Evolutionary conservation across 2,329 filamentous ascomycete genomes (phyloP).

Genomic region (Aspergillus costaricaensis): DNA sequence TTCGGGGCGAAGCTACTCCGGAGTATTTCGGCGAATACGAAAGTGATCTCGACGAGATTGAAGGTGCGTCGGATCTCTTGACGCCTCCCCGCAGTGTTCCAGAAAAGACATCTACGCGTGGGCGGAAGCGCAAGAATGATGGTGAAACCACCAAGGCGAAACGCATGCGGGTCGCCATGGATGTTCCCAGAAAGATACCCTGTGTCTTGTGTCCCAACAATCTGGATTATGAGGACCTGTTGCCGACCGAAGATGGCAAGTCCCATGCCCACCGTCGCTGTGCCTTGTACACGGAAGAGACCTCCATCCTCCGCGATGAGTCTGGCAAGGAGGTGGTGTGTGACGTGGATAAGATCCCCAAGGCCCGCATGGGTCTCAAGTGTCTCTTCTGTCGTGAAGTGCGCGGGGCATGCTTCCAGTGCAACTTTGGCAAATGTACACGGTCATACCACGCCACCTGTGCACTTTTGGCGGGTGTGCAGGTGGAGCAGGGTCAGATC

Average conservation of each 20-base stretch:
- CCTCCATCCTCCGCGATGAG: constrained; percentile 73
- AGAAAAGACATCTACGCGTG: constrained; percentile 63
- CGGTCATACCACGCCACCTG: constrained; percentile 94
- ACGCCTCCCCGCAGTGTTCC: constrained; percentile 76
- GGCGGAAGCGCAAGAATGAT: constrained; percentile 69
- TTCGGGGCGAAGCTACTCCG: constrained; percentile 75
- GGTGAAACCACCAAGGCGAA: constrained; percentile 65
- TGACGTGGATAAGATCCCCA: constrained; percentile 78
- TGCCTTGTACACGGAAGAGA: constrained; percentile 88
- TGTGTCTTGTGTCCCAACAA: constrained; percentile 94
- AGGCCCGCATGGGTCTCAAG: constrained; percentile 85
- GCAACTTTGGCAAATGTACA: constrained; percentile 90
- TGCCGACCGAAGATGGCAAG: constrained; percentile 83
- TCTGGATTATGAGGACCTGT: constrained; percentile 74
- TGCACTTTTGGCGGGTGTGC: constrained; percentile 85
- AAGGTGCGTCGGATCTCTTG: constrained; percentile 68
- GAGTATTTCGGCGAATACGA: constrained; percentile 55
- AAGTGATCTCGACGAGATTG: constrained; percentile 65
- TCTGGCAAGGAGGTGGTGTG: constrained; percentile 70
- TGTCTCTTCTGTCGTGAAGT: constrained; percentile 94
- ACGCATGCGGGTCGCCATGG: constrained; percentile 74
- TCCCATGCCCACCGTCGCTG: constrained; percentile 81
- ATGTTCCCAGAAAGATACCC: constrained; percentile 70
- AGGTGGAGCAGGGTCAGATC: constrained; percentile 83
- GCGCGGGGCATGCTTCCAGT: constrained; percentile 95